A percentile compares a stretch with the other conserved stretches of the same genome.
Evolutionary conservation across 768 basidiomycete genomes (phyloP).

Genomic region (Sarcodon sp.): DNA sequence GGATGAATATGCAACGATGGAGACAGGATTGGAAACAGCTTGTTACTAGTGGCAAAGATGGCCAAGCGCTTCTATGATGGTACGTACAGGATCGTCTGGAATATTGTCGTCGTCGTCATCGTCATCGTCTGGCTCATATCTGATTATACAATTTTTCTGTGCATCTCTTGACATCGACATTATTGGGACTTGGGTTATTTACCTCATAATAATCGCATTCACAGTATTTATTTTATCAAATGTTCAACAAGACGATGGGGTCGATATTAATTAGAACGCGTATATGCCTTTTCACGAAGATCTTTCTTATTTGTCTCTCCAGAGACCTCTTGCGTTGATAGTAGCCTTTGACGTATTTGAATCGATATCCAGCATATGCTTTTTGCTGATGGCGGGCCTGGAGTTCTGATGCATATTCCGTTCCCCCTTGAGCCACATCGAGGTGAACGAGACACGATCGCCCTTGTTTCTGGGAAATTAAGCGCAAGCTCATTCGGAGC

Average conservation of each 20-base stretch:
- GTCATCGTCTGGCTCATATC: constrained; percentile 3
- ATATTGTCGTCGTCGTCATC: not conserved
- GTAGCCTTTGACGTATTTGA: no score
- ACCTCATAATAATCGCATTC: not conserved
- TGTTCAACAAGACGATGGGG: not conserved
- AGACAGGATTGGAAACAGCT: constrained; percentile 67
- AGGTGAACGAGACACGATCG: no score
- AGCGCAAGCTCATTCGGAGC: no score
- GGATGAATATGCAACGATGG: constrained; percentile 63
- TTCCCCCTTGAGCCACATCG: no score
- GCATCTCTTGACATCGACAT: not conserved
- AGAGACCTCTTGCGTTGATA: no score
- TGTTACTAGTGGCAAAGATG: constrained; percentile 51
- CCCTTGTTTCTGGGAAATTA: no score
- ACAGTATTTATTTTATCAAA: not conserved
- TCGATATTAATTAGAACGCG: no score
- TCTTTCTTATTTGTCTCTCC: no score
- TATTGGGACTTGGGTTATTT: not conserved
- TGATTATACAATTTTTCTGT: not conserved
- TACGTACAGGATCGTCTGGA: not conserved
- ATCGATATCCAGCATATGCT: no score
- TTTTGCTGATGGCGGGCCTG: no score
- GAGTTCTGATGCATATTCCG: no score
- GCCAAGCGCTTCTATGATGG: constrained; percentile 40
- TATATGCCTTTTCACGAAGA: no score